Conservation (phyloP, 2,329 filamentous ascomycete genomes). For the Bipolaris victoriae region DNA sequence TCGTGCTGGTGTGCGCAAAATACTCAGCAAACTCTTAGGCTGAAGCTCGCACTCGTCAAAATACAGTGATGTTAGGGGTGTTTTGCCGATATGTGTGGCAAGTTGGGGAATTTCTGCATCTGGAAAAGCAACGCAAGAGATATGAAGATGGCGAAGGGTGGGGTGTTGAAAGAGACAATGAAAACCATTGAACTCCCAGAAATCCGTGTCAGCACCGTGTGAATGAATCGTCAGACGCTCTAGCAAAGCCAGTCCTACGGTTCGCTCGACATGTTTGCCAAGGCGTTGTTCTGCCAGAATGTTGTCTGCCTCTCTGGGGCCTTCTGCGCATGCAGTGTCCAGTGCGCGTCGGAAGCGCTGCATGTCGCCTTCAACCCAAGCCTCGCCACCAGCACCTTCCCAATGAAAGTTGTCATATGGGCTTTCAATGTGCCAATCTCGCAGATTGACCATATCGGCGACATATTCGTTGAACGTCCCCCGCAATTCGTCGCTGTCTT, state of each 20-base stretch:
- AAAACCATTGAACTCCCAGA: constrained; percentile 41
- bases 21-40: constrained; percentile 29
- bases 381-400: constrained; percentile 30
- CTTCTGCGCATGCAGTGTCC: constrained; percentile 33
- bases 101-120: constrained; percentile 27
- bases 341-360: constrained; percentile 37
- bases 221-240: constrained; percentile 44
- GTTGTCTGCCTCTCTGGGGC: constrained; percentile 20
- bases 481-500: constrained; percentile 30
- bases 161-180: constrained; percentile 47
- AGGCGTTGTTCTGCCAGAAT: constrained; percentile 22
- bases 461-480: constrained; percentile 38
- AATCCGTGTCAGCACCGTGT: constrained; percentile 40
- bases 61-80: constrained; percentile 40
- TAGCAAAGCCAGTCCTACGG: constrained; percentile 35
- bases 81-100: constrained; percentile 24
- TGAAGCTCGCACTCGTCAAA: constrained; percentile 46
- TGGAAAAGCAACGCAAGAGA: constrained; percentile 41
- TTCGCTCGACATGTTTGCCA: constrained; percentile 19
- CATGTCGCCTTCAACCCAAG: constrained; percentile 46
- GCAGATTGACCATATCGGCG: constrained; percentile 38
- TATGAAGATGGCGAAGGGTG: constrained; percentile 38
- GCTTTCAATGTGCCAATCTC: constrained; percentile 44
- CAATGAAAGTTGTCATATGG: constrained; percentile 46
- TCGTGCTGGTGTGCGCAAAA: constrained; percentile 37